Base-by-base conservation (phyloP, 176 grass and related monocot genomes). In the Juncus inflexus region DNA sequence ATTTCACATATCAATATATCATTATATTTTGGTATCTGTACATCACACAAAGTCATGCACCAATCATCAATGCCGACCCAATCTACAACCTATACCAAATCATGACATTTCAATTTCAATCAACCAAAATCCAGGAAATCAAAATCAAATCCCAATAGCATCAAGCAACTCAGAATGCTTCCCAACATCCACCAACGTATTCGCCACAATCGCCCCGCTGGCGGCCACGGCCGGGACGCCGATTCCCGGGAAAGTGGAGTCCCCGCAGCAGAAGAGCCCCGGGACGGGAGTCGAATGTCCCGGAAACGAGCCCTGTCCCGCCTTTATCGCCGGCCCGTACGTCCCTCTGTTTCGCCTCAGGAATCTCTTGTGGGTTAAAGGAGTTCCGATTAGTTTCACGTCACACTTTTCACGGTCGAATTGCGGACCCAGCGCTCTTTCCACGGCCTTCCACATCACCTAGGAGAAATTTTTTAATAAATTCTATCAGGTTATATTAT, bases 391-490 rank as follows among this genome's bases (percentile, higher is more conserved):
- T 72, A 89, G 72, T 75, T 92, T 92, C 64, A 92, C 88, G 0
- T 99, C 85, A 5, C 94, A 99, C 65, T 82, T 91, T 57, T 86
- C 85, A 2, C 85, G 76, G 58, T 74, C 77, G 78, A 92, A 99
- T 42, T 75, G 81, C 15, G 88, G 85, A 38, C 94, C 94, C 12
- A 99, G 66, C 28, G 71, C 85, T 47, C 90, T 79, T 66, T 92
- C 88, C 55, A 86, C 88, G 9, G 94, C 88, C 77, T 82, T 88
- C 85, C 94, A 99, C 85, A 99, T 86, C 71, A 99, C 88, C 94
- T 92, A 67, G 52, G 70, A 60, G 19, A 28, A 28, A 13, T 55
- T 35, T 81, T 63, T 42, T 60, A 65, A 54, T 38, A 80, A 37
- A 77, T 40, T 61, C 9, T n/a, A 12, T 64, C 2, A 55, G 56